Percentiles rank a stretch among this genome's conserved stretches.
phyloP scores from a whole-genome alignment of 2,329 filamentous ascomycete genomes.

The Penicillium sp. region DNA sequence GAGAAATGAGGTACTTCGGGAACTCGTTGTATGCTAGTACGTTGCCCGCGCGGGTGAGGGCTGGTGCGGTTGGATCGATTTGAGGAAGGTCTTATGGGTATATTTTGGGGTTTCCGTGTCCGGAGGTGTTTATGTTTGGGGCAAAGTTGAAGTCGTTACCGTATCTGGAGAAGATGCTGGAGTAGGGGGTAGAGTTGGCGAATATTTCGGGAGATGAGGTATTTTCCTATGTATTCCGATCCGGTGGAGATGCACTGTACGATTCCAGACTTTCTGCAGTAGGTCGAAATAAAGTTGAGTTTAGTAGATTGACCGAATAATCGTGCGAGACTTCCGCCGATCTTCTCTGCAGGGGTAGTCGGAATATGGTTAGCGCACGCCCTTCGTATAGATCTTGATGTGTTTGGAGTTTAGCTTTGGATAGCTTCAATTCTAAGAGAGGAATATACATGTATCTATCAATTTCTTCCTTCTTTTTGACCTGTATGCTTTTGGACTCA shows the following conservation, averaged over 20 bases:
- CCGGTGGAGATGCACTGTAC: constrained; percentile 26
- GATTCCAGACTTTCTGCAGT: constrained; percentile 18
- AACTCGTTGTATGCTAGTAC: constrained; percentile 23
- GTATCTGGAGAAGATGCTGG: constrained; percentile 17
- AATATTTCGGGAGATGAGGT: constrained; percentile 20
- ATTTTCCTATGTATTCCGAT: constrained; percentile 28
- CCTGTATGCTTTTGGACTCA: too few species aligned
- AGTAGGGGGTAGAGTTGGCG: constrained; percentile 22
- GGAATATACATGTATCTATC: too few species aligned
- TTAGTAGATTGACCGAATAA: neutral
- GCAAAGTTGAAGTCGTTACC: constrained; percentile 17
- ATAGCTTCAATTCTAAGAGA: too few species aligned
- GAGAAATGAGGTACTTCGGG: constrained; percentile 2
- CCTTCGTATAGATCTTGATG: neutral
- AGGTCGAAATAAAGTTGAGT: neutral
- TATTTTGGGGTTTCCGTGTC: constrained; percentile 17
- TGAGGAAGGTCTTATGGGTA: constrained; percentile 17
- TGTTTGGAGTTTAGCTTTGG: too few species aligned
- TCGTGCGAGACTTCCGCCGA: neutral
- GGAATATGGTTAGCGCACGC: neutral
- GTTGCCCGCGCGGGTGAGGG: constrained; percentile 15
- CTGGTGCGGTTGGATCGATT: too few species aligned
- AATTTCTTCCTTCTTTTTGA: too few species aligned
- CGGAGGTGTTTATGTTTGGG: constrained; percentile 24
- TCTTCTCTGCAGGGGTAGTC: neutral